A percentile compares a stretch with the other conserved stretches of the same genome.
Evolutionary conservation across 2,329 filamentous ascomycete species (phyloP).

Genomic region (Pseudodiploospora longispora): DNA sequence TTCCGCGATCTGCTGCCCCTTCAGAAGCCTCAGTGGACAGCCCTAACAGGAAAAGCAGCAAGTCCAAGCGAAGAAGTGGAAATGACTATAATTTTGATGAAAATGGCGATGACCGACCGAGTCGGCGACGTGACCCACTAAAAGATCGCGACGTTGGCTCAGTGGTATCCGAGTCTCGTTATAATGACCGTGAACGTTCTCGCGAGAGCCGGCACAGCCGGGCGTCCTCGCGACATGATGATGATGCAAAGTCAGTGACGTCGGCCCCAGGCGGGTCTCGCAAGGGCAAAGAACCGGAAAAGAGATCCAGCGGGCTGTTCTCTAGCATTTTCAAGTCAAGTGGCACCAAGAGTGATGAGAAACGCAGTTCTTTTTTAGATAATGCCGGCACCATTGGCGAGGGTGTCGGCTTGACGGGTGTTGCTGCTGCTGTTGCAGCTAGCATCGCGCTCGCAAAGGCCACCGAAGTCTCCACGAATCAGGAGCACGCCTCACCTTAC

Average conservation of each 20-base stretch:
- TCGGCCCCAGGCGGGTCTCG: constrained; percentile 15
- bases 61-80: constrained; percentile 29
- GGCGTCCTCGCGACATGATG: constrained; percentile 21
- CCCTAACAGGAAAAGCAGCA: constrained; percentile 32
- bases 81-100: constrained; percentile 27
- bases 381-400: constrained; percentile 62
- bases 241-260: constrained; percentile 38
- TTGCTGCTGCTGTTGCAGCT: constrained; percentile 33
- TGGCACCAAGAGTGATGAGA: constrained; percentile 27
- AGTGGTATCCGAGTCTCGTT: constrained; percentile 37
- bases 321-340: constrained; percentile 41
- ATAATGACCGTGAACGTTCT: constrained; percentile 18
- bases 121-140: constrained; percentile 30
- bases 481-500: constrained; percentile 24
- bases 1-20: constrained; percentile 22
- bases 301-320: constrained; percentile 35
- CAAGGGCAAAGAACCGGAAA: constrained; percentile 31
- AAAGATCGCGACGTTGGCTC: constrained; percentile 42
- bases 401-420: constrained; percentile 56
- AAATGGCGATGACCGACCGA: constrained; percentile 28
- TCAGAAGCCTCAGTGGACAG: constrained; percentile 29
- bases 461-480: constrained; percentile 34
- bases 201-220: constrained; percentile 23
- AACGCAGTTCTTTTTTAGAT: constrained; percentile 61
- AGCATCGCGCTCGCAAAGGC: constrained; percentile 36